Base-by-base conservation (phyloP, 768 basidiomycete genomes). In the Auricularia cornea region DNA sequence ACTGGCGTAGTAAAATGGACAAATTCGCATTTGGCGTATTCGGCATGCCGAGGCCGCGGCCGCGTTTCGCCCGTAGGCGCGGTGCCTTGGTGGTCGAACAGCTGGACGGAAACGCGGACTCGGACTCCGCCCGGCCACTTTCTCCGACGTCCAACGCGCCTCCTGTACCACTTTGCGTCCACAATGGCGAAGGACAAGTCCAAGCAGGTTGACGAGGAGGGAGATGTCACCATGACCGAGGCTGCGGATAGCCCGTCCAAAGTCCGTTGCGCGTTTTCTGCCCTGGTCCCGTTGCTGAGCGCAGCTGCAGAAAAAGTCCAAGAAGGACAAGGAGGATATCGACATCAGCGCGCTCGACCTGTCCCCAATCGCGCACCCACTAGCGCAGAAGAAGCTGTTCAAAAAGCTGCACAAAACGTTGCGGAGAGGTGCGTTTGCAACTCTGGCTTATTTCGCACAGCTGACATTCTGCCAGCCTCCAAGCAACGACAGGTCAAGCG, bases 401-500 rank as follows among this genome's bases (percentile, higher is more conserved):
- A 98, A 97, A 77, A 98, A 94, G 76, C 77, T 98, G 35, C 89
- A 98, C 80, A 95, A 94, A 76, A 89, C 90, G 6, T 89, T 98
- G 68, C 97, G 94, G 80, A 92, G 89, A 77, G 94, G 94, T 88
- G 48, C 56, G 74, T 64, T 63, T 35, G 29, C 11, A 60, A 11
- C 23, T 29, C 16, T 33, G 30, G 54, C 52, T 57, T 23, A 38
- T 18, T n/a, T 2, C 14, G 31, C n/a, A 16, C 33, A 32, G 38
- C 11, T 70, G 60, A 68, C 63, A 8, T 51, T 28, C 60, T 57
- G 33, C 40, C 69, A 96, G 94, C 97, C 20, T 94, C 95, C 29
- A 97, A 96, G 74, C 87, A 86, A 44, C 86, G 96, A 64, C 94
- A 97, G 75, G 89, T 98, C 33, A 98, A 97, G 79, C 85, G 97